Conservation (phyloP, 306 rosid species). For the Rosa lucieae region DNA sequence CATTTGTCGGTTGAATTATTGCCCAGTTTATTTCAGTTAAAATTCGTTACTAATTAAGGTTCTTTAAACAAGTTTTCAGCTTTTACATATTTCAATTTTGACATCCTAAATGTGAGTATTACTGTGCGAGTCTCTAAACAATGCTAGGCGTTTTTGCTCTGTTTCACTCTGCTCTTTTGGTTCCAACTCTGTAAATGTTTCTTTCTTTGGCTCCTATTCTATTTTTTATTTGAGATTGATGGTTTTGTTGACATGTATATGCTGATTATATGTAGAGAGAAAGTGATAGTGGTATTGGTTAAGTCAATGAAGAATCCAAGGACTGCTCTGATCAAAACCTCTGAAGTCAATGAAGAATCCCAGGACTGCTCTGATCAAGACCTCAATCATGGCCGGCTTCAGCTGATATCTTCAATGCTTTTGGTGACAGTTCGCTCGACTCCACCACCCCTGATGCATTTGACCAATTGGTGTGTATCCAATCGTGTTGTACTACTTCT, state of each 20-base stretch:
- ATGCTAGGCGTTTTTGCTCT: constrained; percentile 66
- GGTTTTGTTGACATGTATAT: constrained; percentile 22
- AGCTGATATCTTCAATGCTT: constrained; percentile 72
- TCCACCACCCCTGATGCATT: constrained; percentile 54
- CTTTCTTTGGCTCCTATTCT: background rate
- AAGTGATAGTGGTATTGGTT: constrained; percentile 58
- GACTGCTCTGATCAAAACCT: no score
- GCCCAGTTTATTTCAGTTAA: no score
- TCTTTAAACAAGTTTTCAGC: no score
- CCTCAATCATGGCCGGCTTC: constrained; percentile 81
- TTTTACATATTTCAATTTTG: no score
- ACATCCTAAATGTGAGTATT: no score
- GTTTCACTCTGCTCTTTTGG: constrained; percentile 54
- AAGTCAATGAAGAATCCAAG: no score
- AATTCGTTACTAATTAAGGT: no score
- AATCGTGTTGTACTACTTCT: background rate
- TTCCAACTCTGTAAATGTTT: constrained; percentile 38
- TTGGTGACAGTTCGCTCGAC: constrained; percentile 69
- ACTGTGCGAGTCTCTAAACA: constrained; percentile 64
- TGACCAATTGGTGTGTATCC: constrained; percentile 54
- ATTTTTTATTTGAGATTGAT: background rate
- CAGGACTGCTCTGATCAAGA: constrained; percentile 84
- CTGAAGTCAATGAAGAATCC: constrained; percentile 85
- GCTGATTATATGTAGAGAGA: constrained; percentile 46
- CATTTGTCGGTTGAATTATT: no score